Evolutionary conservation across 2,329 filamentous ascomycete species (phyloP), one percentile per base, ranked within the genome.

Genomic region (Didymella lethalis): DNA sequence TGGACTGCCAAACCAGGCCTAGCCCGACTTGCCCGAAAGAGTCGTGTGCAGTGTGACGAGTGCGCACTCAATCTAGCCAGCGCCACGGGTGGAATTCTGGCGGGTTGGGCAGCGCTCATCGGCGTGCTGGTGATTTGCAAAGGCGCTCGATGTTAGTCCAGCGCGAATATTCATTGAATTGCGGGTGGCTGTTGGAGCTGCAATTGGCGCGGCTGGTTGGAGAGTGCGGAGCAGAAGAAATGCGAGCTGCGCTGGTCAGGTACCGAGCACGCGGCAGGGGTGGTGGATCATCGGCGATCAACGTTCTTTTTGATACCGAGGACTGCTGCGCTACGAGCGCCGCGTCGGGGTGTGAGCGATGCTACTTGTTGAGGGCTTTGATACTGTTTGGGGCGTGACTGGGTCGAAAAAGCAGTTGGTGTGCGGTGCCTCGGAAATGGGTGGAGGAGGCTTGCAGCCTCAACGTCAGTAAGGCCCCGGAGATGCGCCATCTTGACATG

Each of bases 1-100:
- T 51, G 50, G 51, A 46, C 50, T 59, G 49, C 56, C 56, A 7
- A n/a, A 51, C 25, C 4, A 8, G 20, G 56, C 10, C 11, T 59
- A 59, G 56, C 7, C 0, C 2, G 18, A 4, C 14, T 38, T 51
- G 32, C 51, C 50, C 12, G 7, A 54, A 50, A 3, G 41, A 48
- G 56, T 11, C 31, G 34, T 34, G 50, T 54, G 56, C 50, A 59
- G 50, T 28, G 46, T 54, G 56, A 58, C 40, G 36, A 25, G 55
- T 57, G 23, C 26, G 45, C 44, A 47, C 40, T 46, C 50, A 54
- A 59, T 54, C 31, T 49, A 32, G 31, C 40, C 50, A 34, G 56
- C 56, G 50, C 56, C 47, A 54, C 45, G 45, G 54, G 50, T 46
- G 56, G 46, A 54, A 50, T 59, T 46, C 47, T 41, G 50, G 34